Base-by-base conservation (phyloP, 257 asterid species). In the Solanum bukasovii region DNA sequence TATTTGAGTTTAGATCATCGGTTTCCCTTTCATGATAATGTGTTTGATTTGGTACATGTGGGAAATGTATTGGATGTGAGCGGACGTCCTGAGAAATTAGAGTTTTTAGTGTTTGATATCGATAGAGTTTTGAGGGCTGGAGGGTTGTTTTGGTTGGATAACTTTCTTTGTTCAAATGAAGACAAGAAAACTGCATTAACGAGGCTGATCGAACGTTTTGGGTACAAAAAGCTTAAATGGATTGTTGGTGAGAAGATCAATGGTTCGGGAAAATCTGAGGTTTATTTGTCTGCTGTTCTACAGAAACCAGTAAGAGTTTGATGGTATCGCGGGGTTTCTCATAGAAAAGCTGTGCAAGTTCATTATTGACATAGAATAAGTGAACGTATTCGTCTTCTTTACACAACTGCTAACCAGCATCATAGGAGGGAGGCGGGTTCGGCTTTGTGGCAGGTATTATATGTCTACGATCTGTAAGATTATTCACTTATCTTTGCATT, bases 171-270 rank as follows among this genome's bases (percentile, higher is more conserved):
- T 20, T 46, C 88, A 2, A 79, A 6, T 44, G 90, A 88, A 68
- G 90, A 88, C 18, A 87, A 88, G 89, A 88, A 85, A 90, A 67
- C 29, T 23, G 87, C 84, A 2, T 71, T 88, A 59, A 90, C 90
- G 5, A 86, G 67, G 65, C 79, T 90, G 71, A 90, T 90, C 3
- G 89, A 90, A 89, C 31, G 88, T 87, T 88, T 88, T 77, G 91
- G 91, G 25, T 90, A 90, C 88, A 90, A 90, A 44, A 90, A 90
- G 87, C 84, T 90, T 18, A 88, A 90, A 89, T 90, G 92, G 92
- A 82, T 90, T 84, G 91, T 90, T 13, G 92, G 91, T 74, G 92
- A 90, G 74, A 88, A 56, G 84, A 42, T 71, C 56, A 88, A 84
- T 44, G 92, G 90, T 18, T 31, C 90, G 21, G 88, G 88, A 72